Evolutionary conservation across 805 yeast genomes (phyloP).

Genomic region (Nakazawaea molendinolei): DNA sequence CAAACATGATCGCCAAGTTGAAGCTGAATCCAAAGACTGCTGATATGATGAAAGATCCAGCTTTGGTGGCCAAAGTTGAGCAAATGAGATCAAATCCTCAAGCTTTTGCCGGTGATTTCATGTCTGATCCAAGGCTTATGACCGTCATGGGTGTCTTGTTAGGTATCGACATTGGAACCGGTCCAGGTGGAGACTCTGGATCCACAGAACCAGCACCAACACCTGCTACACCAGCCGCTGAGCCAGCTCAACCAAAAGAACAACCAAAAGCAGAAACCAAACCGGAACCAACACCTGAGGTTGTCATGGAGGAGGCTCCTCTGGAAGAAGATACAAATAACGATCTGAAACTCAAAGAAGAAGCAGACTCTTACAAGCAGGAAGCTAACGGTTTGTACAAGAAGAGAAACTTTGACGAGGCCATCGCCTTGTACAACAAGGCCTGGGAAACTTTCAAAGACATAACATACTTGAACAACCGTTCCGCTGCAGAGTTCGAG

Average conservation of each 20-base stretch:
- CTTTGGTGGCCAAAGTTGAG: conserved; percentile 62
- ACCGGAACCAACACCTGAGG: conserved; percentile 21
- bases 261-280: conserved; percentile 19
- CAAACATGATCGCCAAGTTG: conserved; percentile 68
- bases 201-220: conserved; percentile 18
- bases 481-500: conserved; percentile 97
- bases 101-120: conserved; percentile 60
- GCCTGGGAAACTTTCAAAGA: conserved; percentile 83
- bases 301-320: conserved; percentile 21
- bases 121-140: conserved; percentile 82
- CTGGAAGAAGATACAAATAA: conserved; percentile 25
- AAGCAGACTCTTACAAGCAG: conserved; percentile 69
- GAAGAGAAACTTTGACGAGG: conserved; percentile 83
- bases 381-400: conserved; percentile 86
- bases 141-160: conserved; percentile 77
- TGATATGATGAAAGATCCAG: conserved; percentile 82
- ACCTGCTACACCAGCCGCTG: conserved; percentile 19
- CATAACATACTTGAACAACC: conserved; percentile 89
- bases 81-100: conserved; percentile 66
- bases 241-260: conserved; percentile 15
- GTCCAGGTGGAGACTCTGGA: conserved; percentile 16
- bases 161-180: conserved; percentile 65
- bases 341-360: conserved; percentile 29
- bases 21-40: conserved; percentile 81
- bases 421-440: conserved; percentile 75